phyloP scores from a whole-genome alignment of 2,329 filamentous ascomycete genomes.

The Colletotrichum gigasporum region DNA sequence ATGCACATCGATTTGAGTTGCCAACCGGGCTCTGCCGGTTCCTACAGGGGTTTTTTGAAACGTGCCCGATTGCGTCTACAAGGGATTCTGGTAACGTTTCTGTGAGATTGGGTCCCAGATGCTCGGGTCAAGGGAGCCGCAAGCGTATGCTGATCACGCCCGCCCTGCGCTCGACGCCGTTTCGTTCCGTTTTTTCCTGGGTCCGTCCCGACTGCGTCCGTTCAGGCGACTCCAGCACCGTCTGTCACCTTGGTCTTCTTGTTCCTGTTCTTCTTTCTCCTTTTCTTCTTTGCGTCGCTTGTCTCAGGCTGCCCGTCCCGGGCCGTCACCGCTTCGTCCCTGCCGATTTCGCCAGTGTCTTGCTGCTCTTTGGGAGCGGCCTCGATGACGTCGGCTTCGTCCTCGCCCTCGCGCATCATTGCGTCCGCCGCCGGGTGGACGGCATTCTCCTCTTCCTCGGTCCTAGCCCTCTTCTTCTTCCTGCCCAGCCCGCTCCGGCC shows the following conservation, averaged over 20 bases:
- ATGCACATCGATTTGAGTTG: not conserved
- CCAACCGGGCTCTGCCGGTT: not conserved
- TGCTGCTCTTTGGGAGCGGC: not conserved
- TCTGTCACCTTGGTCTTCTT: slow-evolving; percentile 26
- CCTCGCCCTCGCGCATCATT: not conserved
- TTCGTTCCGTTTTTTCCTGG: not conserved
- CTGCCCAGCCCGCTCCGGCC: slow-evolving; percentile 49
- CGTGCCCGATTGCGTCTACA: not conserved
- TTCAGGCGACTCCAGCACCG: not conserved
- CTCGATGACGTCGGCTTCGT: not conserved
- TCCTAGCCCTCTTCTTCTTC: slow-evolving; percentile 43
- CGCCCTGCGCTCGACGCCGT: not conserved
- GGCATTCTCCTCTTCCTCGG: slow-evolving; percentile 28
- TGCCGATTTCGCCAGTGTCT: not conserved
- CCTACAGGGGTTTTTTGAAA: not conserved
- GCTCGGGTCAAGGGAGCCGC: slow-evolving; percentile 18
- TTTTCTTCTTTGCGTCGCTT: slow-evolving; percentile 37
- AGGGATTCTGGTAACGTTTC: slow-evolving; percentile 1
- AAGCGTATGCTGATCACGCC: not conserved
- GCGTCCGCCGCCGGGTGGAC: not conserved
- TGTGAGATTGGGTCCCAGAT: slow-evolving; percentile 7
- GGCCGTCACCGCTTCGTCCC: not conserved
- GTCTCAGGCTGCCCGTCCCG: not conserved
- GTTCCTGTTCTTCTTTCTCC: slow-evolving; percentile 33
- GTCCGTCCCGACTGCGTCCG: not conserved